Conservation (phyloP, 1,284 basidiomycete species). For the Sanghuangporus baumii region DNA sequence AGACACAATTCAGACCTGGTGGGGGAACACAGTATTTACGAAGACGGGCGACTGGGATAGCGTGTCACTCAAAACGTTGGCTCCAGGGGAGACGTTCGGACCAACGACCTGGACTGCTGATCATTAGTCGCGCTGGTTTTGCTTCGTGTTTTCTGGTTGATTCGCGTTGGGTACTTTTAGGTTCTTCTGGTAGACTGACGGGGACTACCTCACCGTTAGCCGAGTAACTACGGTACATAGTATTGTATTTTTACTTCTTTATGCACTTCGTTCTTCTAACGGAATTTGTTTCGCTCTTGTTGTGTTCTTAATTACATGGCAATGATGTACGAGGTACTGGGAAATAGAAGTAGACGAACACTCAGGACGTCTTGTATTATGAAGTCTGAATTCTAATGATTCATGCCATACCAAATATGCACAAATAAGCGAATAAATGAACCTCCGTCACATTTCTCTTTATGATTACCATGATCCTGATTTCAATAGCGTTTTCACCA, state of each 20-base stretch:
- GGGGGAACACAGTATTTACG: slow-evolving; percentile 58
- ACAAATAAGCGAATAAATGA: no score
- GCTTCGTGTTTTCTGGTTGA: neutral
- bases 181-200: neutral
- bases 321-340: neutral
- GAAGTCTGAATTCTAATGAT: neutral
- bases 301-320: neutral
- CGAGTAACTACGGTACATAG: neutral
- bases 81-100: slow-evolving; percentile 15
- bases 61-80: slow-evolving; percentile 6
- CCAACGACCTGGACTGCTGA: slow-evolving; percentile 6
- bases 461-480: no score
- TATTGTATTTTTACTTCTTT: neutral
- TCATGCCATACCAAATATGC: no score
- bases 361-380: neutral
- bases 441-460: no score
- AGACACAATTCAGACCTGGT: slow-evolving; percentile 55
- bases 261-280: neutral
- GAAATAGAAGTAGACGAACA: neutral
- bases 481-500: no score
- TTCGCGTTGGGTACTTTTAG: neutral
- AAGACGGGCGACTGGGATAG: slow-evolving; percentile 36
- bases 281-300: no score
- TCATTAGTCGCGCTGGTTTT: neutral
- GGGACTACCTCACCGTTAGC: neutral